Evolutionary conservation across 164 flowering plant genomes (phyloP), one percentile per base, ranked within the genome.

Genomic region (Kingdonia uniflora): DNA sequence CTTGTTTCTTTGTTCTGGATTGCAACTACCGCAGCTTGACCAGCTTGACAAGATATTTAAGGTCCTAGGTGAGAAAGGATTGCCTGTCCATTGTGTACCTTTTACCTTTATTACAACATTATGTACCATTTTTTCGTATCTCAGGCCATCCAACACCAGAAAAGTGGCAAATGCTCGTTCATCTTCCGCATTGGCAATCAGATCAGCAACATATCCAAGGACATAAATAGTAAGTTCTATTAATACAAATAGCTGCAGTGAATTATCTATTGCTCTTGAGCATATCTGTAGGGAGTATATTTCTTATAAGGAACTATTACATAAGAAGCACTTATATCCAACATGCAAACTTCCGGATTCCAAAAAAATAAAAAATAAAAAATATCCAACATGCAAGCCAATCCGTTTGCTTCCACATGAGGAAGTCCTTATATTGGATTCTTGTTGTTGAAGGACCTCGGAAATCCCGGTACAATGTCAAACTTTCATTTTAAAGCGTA

Each of bases 31-130:
- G 77, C 79, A 86, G 95, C 80, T 89, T 61, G 97, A 94, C 72
- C 99, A 94, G 66, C 95, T 94, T 48, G 99, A 94, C 74, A 94
- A 85, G 72, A 94, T 94, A 64, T 94, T 94, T 57, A 92, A 81
- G 73, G 95, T 88, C 43, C 70, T 92, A 73, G 96, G 95, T 87
- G 72, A 59, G 76, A 55, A 53, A 2, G 8, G 38, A 47, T 20
- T 15, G 22, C 16, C 48, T 43, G 14, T 2, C 39, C 51, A 16
- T 39, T 42, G 40, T 42, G 33, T n/a, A 44, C 58, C 20, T 14
- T 26, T 54, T 25, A 14, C 39, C 37, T 60, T 44, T 46, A 25
- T 46, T 38, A 6, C 48, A 11, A 38, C 39, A 47, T 33, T 26
- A 23, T 45, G 19, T 61, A 33, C 12, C 21, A 44, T 51, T 19